A percentile compares a stretch with the other conserved stretches of the same genome.
Conservation (phyloP, 2,329 filamentous ascomycete species). For the Zasmidium citrigriseum region DNA sequence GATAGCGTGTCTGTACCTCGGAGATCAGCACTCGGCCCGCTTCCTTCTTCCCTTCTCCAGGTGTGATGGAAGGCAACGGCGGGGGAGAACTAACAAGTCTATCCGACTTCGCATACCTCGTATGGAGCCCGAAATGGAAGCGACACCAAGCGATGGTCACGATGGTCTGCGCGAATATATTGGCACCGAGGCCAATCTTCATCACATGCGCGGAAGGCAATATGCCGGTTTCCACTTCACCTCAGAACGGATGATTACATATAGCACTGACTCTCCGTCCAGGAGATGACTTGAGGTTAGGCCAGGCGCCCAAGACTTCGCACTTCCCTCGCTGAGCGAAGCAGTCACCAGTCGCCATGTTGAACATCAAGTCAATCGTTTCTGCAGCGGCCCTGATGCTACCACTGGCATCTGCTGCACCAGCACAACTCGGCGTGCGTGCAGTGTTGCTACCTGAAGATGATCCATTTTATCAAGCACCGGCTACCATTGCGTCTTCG, state of each 20-base stretch:
- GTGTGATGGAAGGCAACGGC: not conserved
- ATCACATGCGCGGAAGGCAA: not conserved
- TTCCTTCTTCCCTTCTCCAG: not conserved
- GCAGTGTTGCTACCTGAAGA: constrained; percentile 9
- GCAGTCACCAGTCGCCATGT: not conserved
- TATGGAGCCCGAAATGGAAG: not conserved
- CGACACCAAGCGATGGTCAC: not conserved
- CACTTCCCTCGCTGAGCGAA: not conserved
- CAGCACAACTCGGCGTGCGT: not conserved
- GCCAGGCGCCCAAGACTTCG: not conserved
- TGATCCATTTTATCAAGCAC: constrained; percentile 33
- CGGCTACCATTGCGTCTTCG: constrained; percentile 23
- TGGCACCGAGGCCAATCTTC: not conserved
- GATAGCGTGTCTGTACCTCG: not conserved
- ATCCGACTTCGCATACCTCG: not conserved
- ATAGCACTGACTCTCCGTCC: not conserved
- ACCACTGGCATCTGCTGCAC: not conserved
- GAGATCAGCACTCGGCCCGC: not conserved
- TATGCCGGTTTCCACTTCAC: not conserved
- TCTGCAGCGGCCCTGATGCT: not conserved
- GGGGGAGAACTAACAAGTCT: not conserved
- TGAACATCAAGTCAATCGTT: not conserved
- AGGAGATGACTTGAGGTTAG: not conserved
- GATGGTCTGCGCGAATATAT: not conserved
- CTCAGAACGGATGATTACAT: not conserved